Percentiles rank a stretch among this genome's conserved stretches.
phyloP scores from a whole-genome alignment of 768 basidiomycete genomes.

The Antrodiella citrinella region DNA sequence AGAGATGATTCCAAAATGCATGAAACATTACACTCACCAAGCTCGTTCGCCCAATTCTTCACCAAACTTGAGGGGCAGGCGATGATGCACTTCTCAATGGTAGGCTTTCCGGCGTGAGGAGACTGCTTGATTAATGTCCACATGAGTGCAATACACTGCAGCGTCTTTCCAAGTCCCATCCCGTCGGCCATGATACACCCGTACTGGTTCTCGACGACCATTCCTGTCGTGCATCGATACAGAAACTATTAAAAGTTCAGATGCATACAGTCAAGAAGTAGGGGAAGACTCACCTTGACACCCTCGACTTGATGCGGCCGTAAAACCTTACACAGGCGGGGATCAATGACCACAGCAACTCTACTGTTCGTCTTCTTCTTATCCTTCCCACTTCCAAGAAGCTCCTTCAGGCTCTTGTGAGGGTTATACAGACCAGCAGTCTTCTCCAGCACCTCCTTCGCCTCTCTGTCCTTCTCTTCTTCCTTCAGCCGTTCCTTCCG shows the following conservation, averaged over 20 bases:
- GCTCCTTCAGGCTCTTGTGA: constrained; percentile 80
- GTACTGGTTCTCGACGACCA: constrained; percentile 84
- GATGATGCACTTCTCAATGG: constrained; percentile 96
- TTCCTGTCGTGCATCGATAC: constrained; percentile 91
- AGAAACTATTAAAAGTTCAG: constrained; percentile 56
- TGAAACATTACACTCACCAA: constrained; percentile 47
- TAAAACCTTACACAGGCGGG: constrained; percentile 75
- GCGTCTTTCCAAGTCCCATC: constrained; percentile 96
- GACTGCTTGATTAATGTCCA: constrained; percentile 97
- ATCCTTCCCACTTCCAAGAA: constrained; percentile 65
- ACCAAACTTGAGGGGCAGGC: constrained; percentile 96
- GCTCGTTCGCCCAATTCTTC: constrained; percentile 97
- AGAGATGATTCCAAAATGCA: neutral
- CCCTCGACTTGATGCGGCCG: constrained; percentile 98
- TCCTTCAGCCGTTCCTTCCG: constrained; percentile 65
- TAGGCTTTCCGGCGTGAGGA: constrained; percentile 73
- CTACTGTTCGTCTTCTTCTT: constrained; percentile 63
- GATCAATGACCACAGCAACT: constrained; percentile 96
- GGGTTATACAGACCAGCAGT: constrained; percentile 75
- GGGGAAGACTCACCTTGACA: constrained; percentile 61
- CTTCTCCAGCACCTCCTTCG: constrained; percentile 60
- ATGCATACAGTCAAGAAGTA: constrained; percentile 1
- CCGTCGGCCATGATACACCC: constrained; percentile 99
- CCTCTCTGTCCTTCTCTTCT: constrained; percentile 56
- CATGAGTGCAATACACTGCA: constrained; percentile 92